Evolutionary conservation across 2,329 filamentous ascomycete species (phyloP), one percentile per base, ranked within the genome.

Genomic region (Pseudocercospora pini-densiflorae): DNA sequence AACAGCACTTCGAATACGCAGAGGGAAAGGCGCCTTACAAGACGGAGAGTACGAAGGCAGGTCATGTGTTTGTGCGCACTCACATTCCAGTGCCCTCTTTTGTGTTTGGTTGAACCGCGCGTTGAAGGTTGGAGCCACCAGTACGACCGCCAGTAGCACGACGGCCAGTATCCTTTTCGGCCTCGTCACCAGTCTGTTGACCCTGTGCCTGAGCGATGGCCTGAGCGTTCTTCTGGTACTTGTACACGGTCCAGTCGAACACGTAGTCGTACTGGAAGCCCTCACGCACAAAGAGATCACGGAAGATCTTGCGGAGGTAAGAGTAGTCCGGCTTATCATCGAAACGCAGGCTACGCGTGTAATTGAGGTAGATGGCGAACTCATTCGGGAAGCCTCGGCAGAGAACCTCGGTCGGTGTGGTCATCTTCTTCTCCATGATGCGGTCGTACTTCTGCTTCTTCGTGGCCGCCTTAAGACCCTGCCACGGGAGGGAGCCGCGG

Each of bases 351-450:
- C 94, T 97, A 69, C 95, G 92, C 62, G 94, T 98, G 87, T 99
- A 98, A 90, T 98, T 98, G 71, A 99, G 88, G 82, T 99, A 99
- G 82, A 98, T 98, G 85, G 94, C 94, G 76, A 99, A 99, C 84
- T 99, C 95, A 82, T 98, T 97, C 76, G 95, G 95, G 86, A 99
- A 98, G 73, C 95, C 95, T 81, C 94, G 93, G 90, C 95, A 99
- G 59, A 99, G 92, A 58, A 97, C 94, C 83, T 99, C 94, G 75
- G 94, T 98, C 8, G 95, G 94, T 2, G 95, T 99, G 14, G 95
- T 99, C 95, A 98, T 98, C 92, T 99, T 99, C 90, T 99, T 99
- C 88, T 99, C 95, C 94, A 98, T 98, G 84, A 99, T 99, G 72
- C 94, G 90, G 84, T 99, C 95, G 80, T 99, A 98, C 86, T 99